phyloP scores from a whole-genome alignment of 495 filamentous ascomycete genomes.

The Parathielavia hyrcaniae region DNA sequence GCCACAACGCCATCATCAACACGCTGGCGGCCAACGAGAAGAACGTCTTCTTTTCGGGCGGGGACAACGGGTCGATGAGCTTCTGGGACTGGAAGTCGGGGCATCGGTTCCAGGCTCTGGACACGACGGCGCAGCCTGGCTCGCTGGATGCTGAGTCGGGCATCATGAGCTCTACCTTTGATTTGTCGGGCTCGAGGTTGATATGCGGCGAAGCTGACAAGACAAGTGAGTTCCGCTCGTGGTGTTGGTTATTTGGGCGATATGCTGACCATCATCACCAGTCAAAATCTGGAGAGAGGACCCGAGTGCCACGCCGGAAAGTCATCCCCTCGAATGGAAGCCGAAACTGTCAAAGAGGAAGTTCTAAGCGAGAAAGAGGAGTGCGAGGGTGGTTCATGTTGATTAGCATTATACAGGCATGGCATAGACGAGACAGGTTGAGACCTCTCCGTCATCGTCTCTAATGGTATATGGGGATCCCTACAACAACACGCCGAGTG shows the following conservation, averaged over 20 bases:
- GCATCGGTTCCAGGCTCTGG: constrained; percentile 76
- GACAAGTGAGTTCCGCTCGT: constrained; percentile 52
- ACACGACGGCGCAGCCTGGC: constrained; percentile 90
- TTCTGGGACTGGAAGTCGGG: constrained; percentile 99
- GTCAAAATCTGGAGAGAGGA: constrained; percentile 96
- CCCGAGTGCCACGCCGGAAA: constrained; percentile 80
- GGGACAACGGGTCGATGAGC: constrained; percentile 90
- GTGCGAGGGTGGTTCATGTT: background rate
- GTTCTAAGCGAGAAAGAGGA: constrained; percentile 22
- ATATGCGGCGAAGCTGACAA: constrained; percentile 96
- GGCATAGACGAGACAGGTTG: background rate
- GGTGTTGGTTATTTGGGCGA: background rate
- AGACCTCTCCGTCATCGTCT: background rate
- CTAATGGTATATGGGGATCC: constrained; percentile 1
- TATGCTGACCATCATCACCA: constrained; percentile 28
- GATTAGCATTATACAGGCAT: background rate
- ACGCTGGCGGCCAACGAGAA: constrained; percentile 89
- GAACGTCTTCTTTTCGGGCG: constrained; percentile 90
- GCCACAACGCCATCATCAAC: constrained; percentile 94
- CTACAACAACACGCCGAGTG: constrained; percentile 51
- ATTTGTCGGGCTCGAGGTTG: constrained; percentile 77
- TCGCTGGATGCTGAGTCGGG: constrained; percentile 90
- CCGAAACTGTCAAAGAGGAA: constrained; percentile 61
- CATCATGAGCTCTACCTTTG: constrained; percentile 87
- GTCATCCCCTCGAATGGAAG: constrained; percentile 89